A percentile compares a stretch with the other conserved stretches of the same genome.
Evolutionary conservation across 805 yeast species (phyloP).

Genomic region (Schwanniomyces pseudopolymorphus): DNA sequence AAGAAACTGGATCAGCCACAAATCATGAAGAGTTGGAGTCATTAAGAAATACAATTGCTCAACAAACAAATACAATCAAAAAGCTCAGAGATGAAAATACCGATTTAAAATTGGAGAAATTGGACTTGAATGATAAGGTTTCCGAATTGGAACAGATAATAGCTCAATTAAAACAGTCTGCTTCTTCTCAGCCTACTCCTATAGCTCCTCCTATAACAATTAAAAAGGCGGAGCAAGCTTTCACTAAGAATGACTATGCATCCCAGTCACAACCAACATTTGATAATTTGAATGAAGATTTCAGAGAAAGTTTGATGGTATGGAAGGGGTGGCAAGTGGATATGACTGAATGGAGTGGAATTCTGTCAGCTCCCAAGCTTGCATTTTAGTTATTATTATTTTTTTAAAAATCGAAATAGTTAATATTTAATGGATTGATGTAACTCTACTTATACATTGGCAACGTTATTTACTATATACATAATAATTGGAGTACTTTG

Average conservation of each 20-base stretch:
- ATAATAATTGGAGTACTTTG: neutral
- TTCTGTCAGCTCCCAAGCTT: conserved; percentile 47
- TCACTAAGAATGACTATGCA: conserved; percentile 31
- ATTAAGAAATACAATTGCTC: conserved; percentile 25
- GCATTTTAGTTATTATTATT: conserved; percentile 16
- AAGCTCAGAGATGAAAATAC: conserved; percentile 42
- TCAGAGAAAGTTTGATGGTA: conserved; percentile 56
- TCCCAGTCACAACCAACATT: conserved; percentile 21
- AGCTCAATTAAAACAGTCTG: conserved; percentile 8
- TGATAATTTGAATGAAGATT: conserved; percentile 41
- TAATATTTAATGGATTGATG: neutral
- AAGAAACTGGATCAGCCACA: neutral
- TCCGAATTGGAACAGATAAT: conserved; percentile 26
- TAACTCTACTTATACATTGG: neutral
- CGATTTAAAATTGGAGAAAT: conserved; percentile 35
- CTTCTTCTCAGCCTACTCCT: conserved; percentile 5
- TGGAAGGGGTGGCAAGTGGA: conserved; percentile 89
- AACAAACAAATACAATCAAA: conserved; percentile 34
- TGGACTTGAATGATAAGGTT: conserved; percentile 39
- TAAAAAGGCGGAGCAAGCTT: conserved; percentile 28
- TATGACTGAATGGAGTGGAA: conserved; percentile 77
- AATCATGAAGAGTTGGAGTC: conserved; percentile 9
- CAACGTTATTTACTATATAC: conserved; percentile 6
- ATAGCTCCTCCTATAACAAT: conserved; percentile 8
- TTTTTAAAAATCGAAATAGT: neutral